Evolutionary conservation across 202 grass and related monocot genomes (phyloP), one percentile per base, ranked within the genome.

Genomic region (Carex arenaria): DNA sequence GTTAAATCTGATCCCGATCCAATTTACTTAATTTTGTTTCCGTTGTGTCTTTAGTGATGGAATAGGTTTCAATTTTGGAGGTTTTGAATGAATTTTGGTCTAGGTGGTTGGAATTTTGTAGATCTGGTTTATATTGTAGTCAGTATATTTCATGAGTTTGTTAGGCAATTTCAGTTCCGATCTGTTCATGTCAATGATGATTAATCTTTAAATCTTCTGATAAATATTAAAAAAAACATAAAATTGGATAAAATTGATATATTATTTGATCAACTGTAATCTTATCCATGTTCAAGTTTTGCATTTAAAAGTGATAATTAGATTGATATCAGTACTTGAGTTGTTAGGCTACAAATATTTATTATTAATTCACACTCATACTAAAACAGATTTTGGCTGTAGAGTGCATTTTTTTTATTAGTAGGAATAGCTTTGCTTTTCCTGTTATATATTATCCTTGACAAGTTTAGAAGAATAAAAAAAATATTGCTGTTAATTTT

Each of bases 1-100:
- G 93, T 94, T 80, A 63, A 52, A 71, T 72, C 43, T 22, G 15
- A 51, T 14, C 10, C 78, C 71, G 6, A 31, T 56, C 32, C 18
- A 3, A 18, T 74, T 5, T 70, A 2, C 30, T 78, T 59, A 57
- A 17, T 1, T 78, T 30, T 83, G 5, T 42, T 14, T 57, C 18
- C 18, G 13, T 32, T n/a, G 11, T 38, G 42, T 10, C n/a, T 34
- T 19, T 59, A 34, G 51, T 56, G 15, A 56, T 52, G 0, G 10
- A 3, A 52, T 28, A 49, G 19, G 49, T 13, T 14, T 15, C 2
- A 7, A 11, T 52, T 53, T 26, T 7, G 11, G n/a, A 72, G 67
- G 8, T 47, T 13, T 67, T 66, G 61, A 28, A 9, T 66, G 71
- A 59, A 56, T 56, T 77, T 28, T 31, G 63, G 56, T 1, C 15